Evolutionary conservation across 2,329 filamentous ascomycete species (phyloP), one percentile per base, ranked within the genome.

Genomic region (Penicillium sp.): DNA sequence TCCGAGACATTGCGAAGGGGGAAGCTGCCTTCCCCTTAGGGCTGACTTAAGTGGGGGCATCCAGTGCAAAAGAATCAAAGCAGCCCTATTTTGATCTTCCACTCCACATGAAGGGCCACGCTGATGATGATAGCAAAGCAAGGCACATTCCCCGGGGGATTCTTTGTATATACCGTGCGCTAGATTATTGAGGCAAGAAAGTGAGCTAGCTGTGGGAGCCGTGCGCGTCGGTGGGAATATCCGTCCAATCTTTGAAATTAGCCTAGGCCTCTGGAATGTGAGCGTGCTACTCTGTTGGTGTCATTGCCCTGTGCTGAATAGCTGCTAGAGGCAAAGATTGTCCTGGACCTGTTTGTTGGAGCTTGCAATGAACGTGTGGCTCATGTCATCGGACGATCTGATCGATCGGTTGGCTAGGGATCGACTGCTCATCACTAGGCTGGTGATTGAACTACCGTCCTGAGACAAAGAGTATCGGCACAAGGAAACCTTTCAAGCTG

Each of bases 211-310:
- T 7, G 4, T 27, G 4, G 33, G 1, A 14, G 20, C 33, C 20
- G 33, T 36, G 33, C 16, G 33, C 16, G 16, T 36, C 11, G 7
- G 25, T 16, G 18, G 35, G 30, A 46, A n/a, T 14, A 7, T 22
- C 36, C 43, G 30, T 20, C 35, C n/a, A 40, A 35, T 50, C n/a
- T 20, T 20, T 24, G 40, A 11, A 30, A 42, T 38, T 22, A 36
- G 22, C n/a, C 30, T 30, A 30, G 18, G 16, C 20, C 7, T 24
- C 14, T 54, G 39, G 39, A 47, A 49, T 50, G 51, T 10, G 22
- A 25, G 42, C 31, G 36, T 54, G 27, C 38, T 39, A 43, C 44
- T 45, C 9, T 42, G 33, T 30, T 42, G 31, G 3, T 45, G 36
- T 40, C 30, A 36, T 45, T 43, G n/a, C 13, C 9, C 31, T 18